Evolutionary conservation across 495 filamentous ascomycete species (phyloP), one percentile per base, ranked within the genome.

Genomic region (Lentithecium fluviatile): DNA sequence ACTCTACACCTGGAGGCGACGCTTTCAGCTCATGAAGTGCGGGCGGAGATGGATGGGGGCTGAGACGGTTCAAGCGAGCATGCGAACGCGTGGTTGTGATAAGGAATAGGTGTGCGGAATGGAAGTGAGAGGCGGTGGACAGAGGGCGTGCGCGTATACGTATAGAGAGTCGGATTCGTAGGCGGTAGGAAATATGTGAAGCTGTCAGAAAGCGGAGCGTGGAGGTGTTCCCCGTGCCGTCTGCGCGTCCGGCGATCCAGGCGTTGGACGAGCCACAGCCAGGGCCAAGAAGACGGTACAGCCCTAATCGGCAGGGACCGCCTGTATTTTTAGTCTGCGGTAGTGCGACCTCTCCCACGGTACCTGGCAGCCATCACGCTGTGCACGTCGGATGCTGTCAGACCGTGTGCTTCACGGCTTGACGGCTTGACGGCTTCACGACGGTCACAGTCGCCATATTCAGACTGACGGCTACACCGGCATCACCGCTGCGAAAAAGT

Each of bases 1-100:
- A 50, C 15, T 53, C 56, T 69, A 61, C 66, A 65, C 62, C 66
- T 45, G 62, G 61, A 11, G 53, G 66, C 32, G 49, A 52, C 37
- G 53, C 46, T 47, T n/a, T 61, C 38, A 68, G 60, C 51, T 52
- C 64, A 56, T 50, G 15, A 25, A 56, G 51, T 38, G 37, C 48
- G 48, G 45, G 52, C 32, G 52, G 34, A 25, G 19, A 46, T 20
- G 20, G 43, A 26, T 40, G n/a, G n/a, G n/a, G n/a, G n/a, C n/a
- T n/a, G n/a, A n/a, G n/a, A n/a, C 46, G 29, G 29, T 32, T 3
- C 10, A 10, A 32, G 29, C 29, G 29, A 3, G 29, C 4, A 32
- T 3, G 29, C 29, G 29, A 4, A 32, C n/a, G n/a, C n/a, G n/a
- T n/a, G 29, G 29, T 32, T 10, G 4, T 32, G 29, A 32, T 32